Evolutionary conservation across 2,329 filamentous ascomycete genomes (phyloP).

Genomic region (Plenodomus biglobosus): DNA sequence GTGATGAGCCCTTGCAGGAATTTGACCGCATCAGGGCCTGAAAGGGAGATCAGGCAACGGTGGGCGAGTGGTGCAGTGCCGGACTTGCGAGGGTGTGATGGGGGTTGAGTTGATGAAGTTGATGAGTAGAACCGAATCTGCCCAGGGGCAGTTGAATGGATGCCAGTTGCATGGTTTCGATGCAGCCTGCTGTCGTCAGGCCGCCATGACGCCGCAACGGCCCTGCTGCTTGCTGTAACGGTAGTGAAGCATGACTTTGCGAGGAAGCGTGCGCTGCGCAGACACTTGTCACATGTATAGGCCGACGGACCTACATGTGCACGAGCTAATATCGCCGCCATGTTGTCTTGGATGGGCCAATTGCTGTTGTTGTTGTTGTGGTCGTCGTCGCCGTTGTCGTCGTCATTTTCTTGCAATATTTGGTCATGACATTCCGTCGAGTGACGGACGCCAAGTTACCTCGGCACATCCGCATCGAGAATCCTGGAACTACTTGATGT

Average conservation of each 20-base stretch:
- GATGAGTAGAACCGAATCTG: neutral
- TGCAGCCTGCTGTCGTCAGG: neutral
- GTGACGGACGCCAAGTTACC: too few relatives aligned
- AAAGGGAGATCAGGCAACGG: constrained; percentile 76
- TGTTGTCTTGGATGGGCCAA: neutral
- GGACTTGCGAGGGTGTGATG: constrained; percentile 3
- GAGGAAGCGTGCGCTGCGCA: neutral
- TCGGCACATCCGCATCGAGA: too few relatives aligned
- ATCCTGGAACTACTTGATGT: too few relatives aligned
- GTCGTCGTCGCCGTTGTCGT: too few relatives aligned
- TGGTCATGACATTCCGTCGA: too few relatives aligned
- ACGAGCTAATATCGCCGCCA: neutral
- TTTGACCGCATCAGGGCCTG: constrained; percentile 75
- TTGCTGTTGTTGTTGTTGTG: too few relatives aligned
- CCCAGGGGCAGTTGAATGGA: too few relatives aligned
- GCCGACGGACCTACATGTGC: neutral
- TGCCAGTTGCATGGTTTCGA: too few relatives aligned
- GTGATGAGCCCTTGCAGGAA: constrained; percentile 91
- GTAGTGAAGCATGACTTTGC: neutral
- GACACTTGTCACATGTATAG: neutral
- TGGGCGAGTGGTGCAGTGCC: constrained; percentile 48
- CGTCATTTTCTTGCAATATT: too few relatives aligned
- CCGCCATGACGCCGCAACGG: too few relatives aligned
- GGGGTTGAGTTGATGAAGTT: neutral
- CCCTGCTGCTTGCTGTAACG: neutral